A percentile compares a stretch with the other conserved stretches of the same genome.
These are phyloP conservation scores for Trametes cingulata DNA, from an alignment of 768 basidiomycete genomes.

Conservation along the genomic window DNA sequence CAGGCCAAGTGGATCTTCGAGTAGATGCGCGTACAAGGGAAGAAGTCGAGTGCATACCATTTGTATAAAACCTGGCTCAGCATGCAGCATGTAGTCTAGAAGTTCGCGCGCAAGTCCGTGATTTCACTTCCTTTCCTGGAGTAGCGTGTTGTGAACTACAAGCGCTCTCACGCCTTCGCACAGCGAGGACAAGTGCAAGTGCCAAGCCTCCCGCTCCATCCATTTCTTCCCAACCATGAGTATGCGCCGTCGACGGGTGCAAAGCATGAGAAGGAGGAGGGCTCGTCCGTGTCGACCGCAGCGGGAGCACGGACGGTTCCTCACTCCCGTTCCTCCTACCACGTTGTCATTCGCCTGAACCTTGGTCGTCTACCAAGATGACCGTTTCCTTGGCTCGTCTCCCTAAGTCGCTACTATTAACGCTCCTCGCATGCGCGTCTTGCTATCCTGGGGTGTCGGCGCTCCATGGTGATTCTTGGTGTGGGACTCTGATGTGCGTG, in stretches of 20 bases:
- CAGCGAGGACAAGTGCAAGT: neutral
- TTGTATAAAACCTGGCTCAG: conserved; percentile 5
- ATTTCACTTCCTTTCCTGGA: neutral
- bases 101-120: conserved; percentile 6
- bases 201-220: neutral
- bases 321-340: neutral
- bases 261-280: conserved; percentile 3
- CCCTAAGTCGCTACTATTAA: conserved; percentile 7
- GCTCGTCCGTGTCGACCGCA: neutral
- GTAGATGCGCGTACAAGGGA: conserved; percentile 39
- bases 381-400: conserved; percentile 8
- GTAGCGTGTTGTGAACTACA: neutral
- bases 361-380: conserved; percentile 7
- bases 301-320: neutral
- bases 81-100: conserved; percentile 22
- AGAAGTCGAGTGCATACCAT: conserved; percentile 6
- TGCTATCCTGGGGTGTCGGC: conserved; percentile 28
- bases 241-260: neutral
- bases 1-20: conserved; percentile 80
- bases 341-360: neutral
- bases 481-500: conserved; percentile 47
- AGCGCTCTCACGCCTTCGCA: neutral
- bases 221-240: conserved; percentile 6
- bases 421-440: conserved; percentile 13
- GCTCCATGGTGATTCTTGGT: conserved; percentile 47